A percentile compares a stretch with the other conserved stretches of the same genome.
Conservation (phyloP, 2,329 filamentous ascomycete species). For the Penicillium brevicompactum region DNA sequence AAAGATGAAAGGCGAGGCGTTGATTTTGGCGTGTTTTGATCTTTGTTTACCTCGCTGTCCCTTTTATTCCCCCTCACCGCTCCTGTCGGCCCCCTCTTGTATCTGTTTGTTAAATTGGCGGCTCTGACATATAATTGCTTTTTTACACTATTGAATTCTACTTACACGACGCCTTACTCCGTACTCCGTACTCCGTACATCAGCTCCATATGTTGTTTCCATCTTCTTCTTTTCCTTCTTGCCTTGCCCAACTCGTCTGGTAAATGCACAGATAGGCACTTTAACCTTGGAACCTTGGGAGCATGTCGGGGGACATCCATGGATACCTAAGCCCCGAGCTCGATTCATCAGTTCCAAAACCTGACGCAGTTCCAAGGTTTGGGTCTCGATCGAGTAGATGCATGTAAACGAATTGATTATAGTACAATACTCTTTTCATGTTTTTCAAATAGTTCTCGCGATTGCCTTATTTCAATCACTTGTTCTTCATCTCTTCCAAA, state of each 20-base stretch:
- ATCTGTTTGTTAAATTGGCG: background rate
- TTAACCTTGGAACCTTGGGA: too few relatives aligned
- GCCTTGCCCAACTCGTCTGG: too few relatives aligned
- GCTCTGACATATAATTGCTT: background rate
- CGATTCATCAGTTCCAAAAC: too few relatives aligned
- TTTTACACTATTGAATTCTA: background rate
- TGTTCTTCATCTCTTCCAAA: slow-evolving; percentile 23
- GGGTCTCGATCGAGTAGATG: too few relatives aligned
- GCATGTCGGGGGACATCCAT: too few relatives aligned
- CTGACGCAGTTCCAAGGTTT: too few relatives aligned
- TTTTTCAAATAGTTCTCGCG: background rate
- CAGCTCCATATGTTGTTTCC: background rate
- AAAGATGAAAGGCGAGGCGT: background rate
- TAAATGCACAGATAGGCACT: too few relatives aligned
- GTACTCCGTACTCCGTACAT: background rate
- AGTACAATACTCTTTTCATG: background rate
- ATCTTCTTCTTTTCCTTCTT: background rate
- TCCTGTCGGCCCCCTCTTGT: background rate
- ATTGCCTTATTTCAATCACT: background rate
- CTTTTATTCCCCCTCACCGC: slow-evolving; percentile 3
- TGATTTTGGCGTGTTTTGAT: background rate
- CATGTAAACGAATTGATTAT: background rate
- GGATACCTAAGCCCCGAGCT: too few relatives aligned
- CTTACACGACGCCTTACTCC: background rate
- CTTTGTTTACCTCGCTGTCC: background rate